phyloP scores from a whole-genome alignment of 768 basidiomycete genomes.

The Mycena vitilis region DNA sequence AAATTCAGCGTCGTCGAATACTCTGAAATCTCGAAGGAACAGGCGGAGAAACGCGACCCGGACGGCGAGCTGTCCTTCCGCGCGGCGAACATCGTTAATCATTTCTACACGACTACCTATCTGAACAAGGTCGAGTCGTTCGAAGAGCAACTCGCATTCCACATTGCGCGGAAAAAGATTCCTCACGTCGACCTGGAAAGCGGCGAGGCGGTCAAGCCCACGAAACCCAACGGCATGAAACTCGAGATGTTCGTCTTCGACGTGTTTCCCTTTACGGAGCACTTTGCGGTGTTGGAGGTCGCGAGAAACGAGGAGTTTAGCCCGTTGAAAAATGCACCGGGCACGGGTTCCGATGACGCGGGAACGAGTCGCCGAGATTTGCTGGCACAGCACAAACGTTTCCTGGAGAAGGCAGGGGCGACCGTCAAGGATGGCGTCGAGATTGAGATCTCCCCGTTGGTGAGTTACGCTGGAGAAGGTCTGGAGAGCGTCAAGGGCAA shows the following conservation, averaged over 20 bases:
- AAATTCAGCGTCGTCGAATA: slow-evolving; percentile 97
- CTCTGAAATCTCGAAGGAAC: slow-evolving; percentile 92
- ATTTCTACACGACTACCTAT: slow-evolving; percentile 94
- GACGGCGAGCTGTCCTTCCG: slow-evolving; percentile 88
- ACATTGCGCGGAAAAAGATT: slow-evolving; percentile 99
- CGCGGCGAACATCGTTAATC: slow-evolving; percentile 97
- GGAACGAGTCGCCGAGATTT: slow-evolving; percentile 92
- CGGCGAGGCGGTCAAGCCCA: slow-evolving; percentile 81
- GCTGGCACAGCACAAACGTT: slow-evolving; percentile 86
- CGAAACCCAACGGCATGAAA: slow-evolving; percentile 98
- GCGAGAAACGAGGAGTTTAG: slow-evolving; percentile 92
- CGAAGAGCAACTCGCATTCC: slow-evolving; percentile 92
- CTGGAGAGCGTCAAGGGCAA: slow-evolving; percentile 83
- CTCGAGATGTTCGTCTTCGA: slow-evolving; percentile 99
- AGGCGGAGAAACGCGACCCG: slow-evolving; percentile 80
- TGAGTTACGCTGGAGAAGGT: slow-evolving; percentile 94
- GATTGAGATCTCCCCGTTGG: slow-evolving; percentile 90
- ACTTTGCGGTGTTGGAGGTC: slow-evolving; percentile 90
- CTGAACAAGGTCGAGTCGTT: slow-evolving; percentile 82
- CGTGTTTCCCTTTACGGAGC: slow-evolving; percentile 92
- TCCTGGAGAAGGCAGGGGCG: slow-evolving; percentile 85
- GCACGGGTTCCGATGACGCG: slow-evolving; percentile 89
- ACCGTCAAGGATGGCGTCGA: slow-evolving; percentile 77
- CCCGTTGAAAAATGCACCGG: slow-evolving; percentile 97
- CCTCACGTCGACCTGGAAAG: slow-evolving; percentile 78